phyloP scores from a whole-genome alignment of 2,329 filamentous ascomycete genomes.

The Aspergillus aculeatus region DNA sequence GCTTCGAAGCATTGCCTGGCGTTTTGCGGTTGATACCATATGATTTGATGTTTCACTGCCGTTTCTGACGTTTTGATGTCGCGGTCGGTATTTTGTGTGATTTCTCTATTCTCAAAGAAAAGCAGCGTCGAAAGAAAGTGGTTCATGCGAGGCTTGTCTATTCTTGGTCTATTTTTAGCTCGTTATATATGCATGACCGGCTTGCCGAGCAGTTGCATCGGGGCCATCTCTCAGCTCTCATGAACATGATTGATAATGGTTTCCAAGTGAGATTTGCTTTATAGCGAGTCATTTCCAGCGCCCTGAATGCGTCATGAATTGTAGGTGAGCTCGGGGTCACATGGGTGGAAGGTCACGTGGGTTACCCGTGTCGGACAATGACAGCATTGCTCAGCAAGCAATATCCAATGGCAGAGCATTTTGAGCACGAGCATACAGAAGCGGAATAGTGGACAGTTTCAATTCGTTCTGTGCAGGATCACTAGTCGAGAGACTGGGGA shows the following conservation, averaged over 20 bases:
- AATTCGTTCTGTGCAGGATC: neutral
- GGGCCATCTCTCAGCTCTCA: conserved; percentile 11
- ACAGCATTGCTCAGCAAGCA: neutral
- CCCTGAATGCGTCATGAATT: no score
- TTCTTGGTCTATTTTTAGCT: neutral
- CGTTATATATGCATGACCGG: neutral
- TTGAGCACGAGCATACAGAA: neutral
- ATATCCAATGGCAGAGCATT: neutral
- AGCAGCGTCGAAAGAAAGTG: neutral
- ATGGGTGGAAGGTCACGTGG: neutral
- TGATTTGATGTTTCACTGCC: conserved; percentile 17
- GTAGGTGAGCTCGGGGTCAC: neutral
- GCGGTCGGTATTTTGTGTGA: neutral
- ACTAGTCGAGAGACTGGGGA: neutral
- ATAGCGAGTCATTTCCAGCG: neutral
- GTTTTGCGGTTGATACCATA: conserved; percentile 38
- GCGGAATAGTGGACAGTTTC: neutral
- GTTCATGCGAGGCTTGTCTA: neutral
- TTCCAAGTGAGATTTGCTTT: neutral
- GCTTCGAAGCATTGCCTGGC: conserved; percentile 35
- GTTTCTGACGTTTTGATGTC: conserved; percentile 4
- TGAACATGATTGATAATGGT: neutral
- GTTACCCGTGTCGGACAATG: neutral
- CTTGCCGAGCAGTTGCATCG: conserved; percentile 12
- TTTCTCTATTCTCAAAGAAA: neutral